Conservation (phyloP, 2,329 filamentous ascomycete species). For the Aspergillus ochraceoroseus region DNA sequence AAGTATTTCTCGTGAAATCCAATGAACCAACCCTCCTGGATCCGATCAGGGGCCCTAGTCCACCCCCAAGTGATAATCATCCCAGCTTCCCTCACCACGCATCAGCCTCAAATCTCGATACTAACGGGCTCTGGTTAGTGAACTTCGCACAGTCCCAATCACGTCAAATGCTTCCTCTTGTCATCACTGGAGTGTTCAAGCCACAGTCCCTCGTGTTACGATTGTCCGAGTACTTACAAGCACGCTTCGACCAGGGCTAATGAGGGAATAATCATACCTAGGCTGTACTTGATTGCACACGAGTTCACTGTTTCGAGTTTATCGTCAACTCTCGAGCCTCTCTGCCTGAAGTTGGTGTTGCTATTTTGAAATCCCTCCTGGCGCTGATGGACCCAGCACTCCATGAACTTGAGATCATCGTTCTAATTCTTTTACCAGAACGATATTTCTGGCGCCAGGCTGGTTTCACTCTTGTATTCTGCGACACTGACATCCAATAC, state of each 20-base stretch:
- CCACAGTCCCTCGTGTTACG: conserved; percentile 1
- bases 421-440: not conserved
- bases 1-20: not conserved
- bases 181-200: conserved; percentile 1
- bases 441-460: conserved; percentile 5
- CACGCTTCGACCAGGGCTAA: not conserved
- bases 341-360: too few relatives aligned
- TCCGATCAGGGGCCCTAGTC: not conserved
- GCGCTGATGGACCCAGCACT: too few relatives aligned
- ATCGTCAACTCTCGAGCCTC: too few relatives aligned
- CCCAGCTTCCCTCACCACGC: conserved; percentile 17
- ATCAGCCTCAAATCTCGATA: conserved; percentile 17
- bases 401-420: too few relatives aligned
- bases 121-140: conserved; percentile 6
- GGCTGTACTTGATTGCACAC: too few relatives aligned
- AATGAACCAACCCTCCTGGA: not conserved
- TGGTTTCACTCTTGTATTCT: conserved; percentile 1
- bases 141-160: conserved; percentile 1
- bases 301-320: too few relatives aligned
- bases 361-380: too few relatives aligned
- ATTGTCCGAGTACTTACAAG: not conserved
- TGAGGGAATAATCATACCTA: too few relatives aligned
- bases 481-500: not conserved
- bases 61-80: not conserved
- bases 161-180: not conserved